These are phyloP conservation scores for Haematococcus sp. DNA, from an alignment of 139 green algal species.

Conservation along the genomic window DNA sequence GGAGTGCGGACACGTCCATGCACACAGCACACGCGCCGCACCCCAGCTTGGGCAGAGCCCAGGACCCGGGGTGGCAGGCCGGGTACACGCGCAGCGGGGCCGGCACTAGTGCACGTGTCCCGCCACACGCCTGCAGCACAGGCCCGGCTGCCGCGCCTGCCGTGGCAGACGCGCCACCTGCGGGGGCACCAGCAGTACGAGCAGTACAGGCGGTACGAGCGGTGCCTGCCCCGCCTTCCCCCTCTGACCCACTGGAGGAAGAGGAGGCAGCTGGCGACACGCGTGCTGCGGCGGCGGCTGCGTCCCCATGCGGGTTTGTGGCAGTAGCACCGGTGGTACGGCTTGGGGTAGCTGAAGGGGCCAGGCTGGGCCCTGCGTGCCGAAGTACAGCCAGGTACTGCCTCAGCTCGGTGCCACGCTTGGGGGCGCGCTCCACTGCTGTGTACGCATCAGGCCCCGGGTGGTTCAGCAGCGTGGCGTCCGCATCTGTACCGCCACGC, in stretches of 20 bases:
- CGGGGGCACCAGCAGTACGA: background rate
- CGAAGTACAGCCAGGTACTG: background rate
- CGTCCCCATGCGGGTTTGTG: no score
- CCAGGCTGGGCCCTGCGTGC: no score
- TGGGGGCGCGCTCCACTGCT: background rate
- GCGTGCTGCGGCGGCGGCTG: no score
- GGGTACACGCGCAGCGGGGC: constrained; percentile 2
- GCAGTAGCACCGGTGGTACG: no score
- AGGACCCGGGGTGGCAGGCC: background rate
- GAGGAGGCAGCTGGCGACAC: background rate
- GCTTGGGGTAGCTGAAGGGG: no score
- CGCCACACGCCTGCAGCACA: background rate
- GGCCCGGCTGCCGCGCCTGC: background rate
- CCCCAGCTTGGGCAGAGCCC: constrained; percentile 2
- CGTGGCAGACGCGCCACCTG: background rate
- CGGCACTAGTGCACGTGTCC: background rate
- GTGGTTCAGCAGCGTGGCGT: background rate
- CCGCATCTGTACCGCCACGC: background rate
- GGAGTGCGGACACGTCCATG: background rate
- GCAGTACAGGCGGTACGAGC: background rate
- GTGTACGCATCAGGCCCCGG: background rate
- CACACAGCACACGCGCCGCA: constrained; percentile 1
- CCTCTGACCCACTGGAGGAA: background rate
- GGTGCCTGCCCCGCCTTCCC: background rate
- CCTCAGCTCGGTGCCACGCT: background rate